A percentile compares a stretch with the other conserved stretches of the same genome.
Evolutionary conservation across 2,329 filamentous ascomycete genomes (phyloP).

Genomic region (Trichothecium sympodiale): DNA sequence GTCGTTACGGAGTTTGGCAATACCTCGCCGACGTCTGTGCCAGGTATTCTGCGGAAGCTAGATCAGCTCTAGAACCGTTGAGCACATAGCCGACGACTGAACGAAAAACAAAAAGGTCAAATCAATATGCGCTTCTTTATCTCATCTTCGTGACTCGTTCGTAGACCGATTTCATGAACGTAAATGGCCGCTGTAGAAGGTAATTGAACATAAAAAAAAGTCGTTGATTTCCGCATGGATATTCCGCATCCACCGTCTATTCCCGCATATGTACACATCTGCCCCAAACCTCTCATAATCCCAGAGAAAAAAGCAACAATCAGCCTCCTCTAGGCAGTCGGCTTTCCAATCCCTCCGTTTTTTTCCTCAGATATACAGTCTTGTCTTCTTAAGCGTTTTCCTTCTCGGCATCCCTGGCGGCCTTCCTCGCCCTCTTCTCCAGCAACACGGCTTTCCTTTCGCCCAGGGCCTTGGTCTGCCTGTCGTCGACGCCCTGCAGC

Average conservation of each 20-base stretch:
- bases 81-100: too few relatives aligned
- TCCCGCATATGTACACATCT: background rate
- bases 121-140: too few relatives aligned
- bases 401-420: slow-evolving; percentile 26
- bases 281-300: background rate
- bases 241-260: slow-evolving; percentile 2
- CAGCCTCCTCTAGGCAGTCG: background rate
- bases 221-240: slow-evolving; percentile 1
- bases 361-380: slow-evolving; percentile 2
- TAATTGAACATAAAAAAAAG: slow-evolving; percentile 10
- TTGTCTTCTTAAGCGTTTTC: slow-evolving; percentile 18
- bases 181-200: too few relatives aligned
- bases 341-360: background rate
- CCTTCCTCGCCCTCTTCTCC: slow-evolving; percentile 74
- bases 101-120: slow-evolving; percentile 7
- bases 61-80: slow-evolving; percentile 33
- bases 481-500: slow-evolving; percentile 80
- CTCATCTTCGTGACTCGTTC: too few relatives aligned
- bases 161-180: too few relatives aligned
- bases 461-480: slow-evolving; percentile 64
- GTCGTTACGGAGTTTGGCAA: slow-evolving; percentile 87
- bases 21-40: slow-evolving; percentile 76
- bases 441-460: slow-evolving; percentile 72
- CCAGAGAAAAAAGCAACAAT: background rate
- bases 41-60: slow-evolving; percentile 46